Evolutionary conservation across 176 grass and related monocot genomes (phyloP).

Genomic region (Eragrostis curvula): DNA sequence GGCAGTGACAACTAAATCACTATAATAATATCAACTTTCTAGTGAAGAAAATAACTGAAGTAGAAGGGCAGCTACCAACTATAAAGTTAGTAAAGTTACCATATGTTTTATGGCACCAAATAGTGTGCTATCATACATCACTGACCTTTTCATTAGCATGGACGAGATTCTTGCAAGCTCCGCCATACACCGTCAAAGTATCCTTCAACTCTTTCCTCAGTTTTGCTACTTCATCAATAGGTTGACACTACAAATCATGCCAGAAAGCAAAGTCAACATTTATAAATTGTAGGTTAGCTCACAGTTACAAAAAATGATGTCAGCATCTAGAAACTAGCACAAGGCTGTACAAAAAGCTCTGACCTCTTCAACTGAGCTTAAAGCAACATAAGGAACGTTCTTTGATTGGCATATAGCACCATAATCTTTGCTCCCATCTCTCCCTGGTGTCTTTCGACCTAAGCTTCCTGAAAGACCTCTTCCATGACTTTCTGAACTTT

Average conservation of each 20-base stretch:
- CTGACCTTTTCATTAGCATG: slow-evolving; percentile 65
- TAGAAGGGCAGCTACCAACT: neutral
- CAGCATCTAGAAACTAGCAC: slow-evolving; percentile 25
- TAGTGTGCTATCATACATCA: slow-evolving; percentile 6
- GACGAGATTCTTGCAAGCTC: slow-evolving; percentile 66
- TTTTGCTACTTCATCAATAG: slow-evolving; percentile 66
- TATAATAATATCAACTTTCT: slow-evolving; percentile 18
- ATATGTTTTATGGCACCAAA: slow-evolving; percentile 4
- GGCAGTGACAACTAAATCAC: slow-evolving; percentile 15
- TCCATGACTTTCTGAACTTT: slow-evolving; percentile 58
- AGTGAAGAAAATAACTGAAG: neutral
- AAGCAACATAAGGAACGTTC: slow-evolving; percentile 38
- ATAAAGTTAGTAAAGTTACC: neutral
- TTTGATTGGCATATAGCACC: slow-evolving; percentile 37
- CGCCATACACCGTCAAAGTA: slow-evolving; percentile 56
- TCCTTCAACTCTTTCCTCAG: slow-evolving; percentile 62
- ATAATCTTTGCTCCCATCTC: slow-evolving; percentile 34
- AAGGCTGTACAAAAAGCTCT: slow-evolving; percentile 1
- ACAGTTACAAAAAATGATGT: slow-evolving; percentile 2
- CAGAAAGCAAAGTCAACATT: slow-evolving; percentile 36
- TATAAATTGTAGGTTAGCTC: slow-evolving; percentile 11
- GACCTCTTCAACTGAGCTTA: slow-evolving; percentile 53
- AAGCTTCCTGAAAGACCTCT: slow-evolving; percentile 36
- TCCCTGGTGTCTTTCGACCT: slow-evolving; percentile 40
- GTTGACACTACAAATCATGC: slow-evolving; percentile 54